Evolutionary conservation across 805 yeast species (phyloP), one percentile per base, ranked within the genome.

Genomic region (Schwanniomyces sp.): DNA sequence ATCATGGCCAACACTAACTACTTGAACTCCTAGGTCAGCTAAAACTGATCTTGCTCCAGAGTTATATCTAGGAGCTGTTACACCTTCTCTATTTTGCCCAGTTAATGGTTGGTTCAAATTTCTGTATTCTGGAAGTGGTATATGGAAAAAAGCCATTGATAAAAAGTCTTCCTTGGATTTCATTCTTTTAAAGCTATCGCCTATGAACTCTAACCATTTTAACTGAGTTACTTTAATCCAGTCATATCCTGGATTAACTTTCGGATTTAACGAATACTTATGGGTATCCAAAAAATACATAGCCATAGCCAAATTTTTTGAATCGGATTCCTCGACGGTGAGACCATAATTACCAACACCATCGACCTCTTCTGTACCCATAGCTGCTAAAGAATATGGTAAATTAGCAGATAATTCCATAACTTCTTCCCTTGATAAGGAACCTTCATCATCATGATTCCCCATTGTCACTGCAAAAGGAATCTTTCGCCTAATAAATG

Each of bases 361-460:
- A 36, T 81, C 81, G 4, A 88, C 74, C 17, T 78, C 81, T 1
- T 65, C 77, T 0, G 95, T 90, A 0, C 96, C 92, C 1, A 76
- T 52, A 21, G 63, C 58, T 0, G 90, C 77, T 11, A 85, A 49
- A 1, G 88, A 85, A 62, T 75, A 87, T 0, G 98, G 99, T 43
- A 92, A 67, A 1, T 67, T 56, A 7, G 71, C 53, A 3, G 81
- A 73, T 6, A 87, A 58, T 2, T 72, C 58, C 81, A 91, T 86
- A 37, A 90, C 58, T 53, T 83, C 80, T 46, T 67, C 61, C 34
- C 96, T 76, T 12, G 72, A 51, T 48, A 90, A 56, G 4, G 84
- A 77, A 0, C 96, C 92, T 67, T 91, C 96, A 59, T 86, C 94
- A 63, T 94, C 99, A 63, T 94, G 99, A 63, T 94, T 94, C 0